These are phyloP conservation scores for Aspergillus taichungensis DNA, from an alignment of 495 filamentous ascomycete genomes.

Conservation along the genomic window DNA sequence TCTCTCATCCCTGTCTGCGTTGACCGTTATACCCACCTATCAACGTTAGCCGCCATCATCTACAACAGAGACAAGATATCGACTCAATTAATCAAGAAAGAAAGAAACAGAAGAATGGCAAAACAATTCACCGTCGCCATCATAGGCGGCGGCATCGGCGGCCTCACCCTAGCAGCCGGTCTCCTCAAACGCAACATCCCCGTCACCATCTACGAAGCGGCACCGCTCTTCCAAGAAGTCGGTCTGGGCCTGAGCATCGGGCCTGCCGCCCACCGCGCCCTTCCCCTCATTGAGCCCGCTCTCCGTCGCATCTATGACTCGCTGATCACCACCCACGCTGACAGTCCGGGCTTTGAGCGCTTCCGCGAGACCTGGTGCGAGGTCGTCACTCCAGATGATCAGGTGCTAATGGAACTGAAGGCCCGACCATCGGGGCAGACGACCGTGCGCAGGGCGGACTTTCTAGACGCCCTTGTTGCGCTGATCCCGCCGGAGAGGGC, in stretches of 20 bases:
- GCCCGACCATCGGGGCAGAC: slow-evolving; percentile 25
- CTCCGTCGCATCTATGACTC: slow-evolving; percentile 25
- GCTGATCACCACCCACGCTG: slow-evolving; percentile 28
- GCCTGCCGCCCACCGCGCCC: slow-evolving; percentile 48
- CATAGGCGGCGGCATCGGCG: slow-evolving; percentile 53
- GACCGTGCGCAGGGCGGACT: slow-evolving; percentile 45
- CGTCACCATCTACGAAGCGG: slow-evolving; percentile 49
- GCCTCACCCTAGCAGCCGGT: slow-evolving; percentile 46
- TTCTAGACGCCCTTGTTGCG: slow-evolving; percentile 49
- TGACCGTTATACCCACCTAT: too few relatives aligned
- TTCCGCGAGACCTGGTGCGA: not conserved
- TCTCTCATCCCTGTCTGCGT: too few relatives aligned
- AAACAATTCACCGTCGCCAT: slow-evolving; percentile 43
- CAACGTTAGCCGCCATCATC: too few relatives aligned
- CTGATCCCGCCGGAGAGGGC: slow-evolving; percentile 39
- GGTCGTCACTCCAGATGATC: slow-evolving; percentile 14
- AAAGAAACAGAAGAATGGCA: too few relatives aligned
- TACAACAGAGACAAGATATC: too few relatives aligned
- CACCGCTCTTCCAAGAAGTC: slow-evolving; percentile 42
- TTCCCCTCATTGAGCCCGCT: slow-evolving; percentile 40
- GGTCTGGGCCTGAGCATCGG: slow-evolving; percentile 52
- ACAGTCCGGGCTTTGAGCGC: slow-evolving; percentile 5
- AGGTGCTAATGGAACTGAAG: slow-evolving; percentile 22
- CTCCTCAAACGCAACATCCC: slow-evolving; percentile 41
- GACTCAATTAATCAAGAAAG: too few relatives aligned